Base-by-base conservation (phyloP, 176 grass and related monocot genomes). In the Musa itinerans region DNA sequence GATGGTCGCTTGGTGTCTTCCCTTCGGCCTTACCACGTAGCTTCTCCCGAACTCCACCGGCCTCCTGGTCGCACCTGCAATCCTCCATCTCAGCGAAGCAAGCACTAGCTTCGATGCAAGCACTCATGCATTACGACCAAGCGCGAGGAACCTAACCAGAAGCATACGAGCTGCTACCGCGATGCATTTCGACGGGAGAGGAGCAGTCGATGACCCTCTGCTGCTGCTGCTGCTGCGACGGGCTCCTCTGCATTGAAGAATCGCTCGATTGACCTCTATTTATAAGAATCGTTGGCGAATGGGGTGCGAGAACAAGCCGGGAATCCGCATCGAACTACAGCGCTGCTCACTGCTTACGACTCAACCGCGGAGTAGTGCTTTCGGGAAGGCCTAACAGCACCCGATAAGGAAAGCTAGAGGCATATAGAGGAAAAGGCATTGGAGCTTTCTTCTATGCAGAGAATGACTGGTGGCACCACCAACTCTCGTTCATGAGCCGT, bases 1-100 rank as follows among this genome's bases (percentile, higher is more conserved):
- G 20, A 70, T 51, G 68, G 68, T 70, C 0, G 68, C 68, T 11
- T 70, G 68, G 43, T 70, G 68, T 51, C 68, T 70, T 17, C 68
- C 68, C 17, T n/a, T 51, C 6, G 68, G 43, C 9, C 43, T 52
- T 16, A 70, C 68, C 43, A 70, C 68, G 10, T 70, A 70, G 34
- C 43, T 70, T 20, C 68, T 70, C 17, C 68, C 68, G 51, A 11
- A 70, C 43, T 70, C 68, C 34, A 20, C 43, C 14, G 13, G 12
- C 14, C 65, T 68, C 65, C 65, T 43, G 12, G 43, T 48, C 20
- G 68, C 68, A 52, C 68, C 68, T 70, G 68, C 68, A 52, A 11
- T 25, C 6, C 9, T 20, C 23, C 4, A 34, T 2, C 10, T 48
- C 11, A 68, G 1, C 17, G 65, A 7, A 3, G 3, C 14, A 29